These are phyloP conservation scores for Ustilago shanxiensis DNA, from an alignment of 1,284 basidiomycete species.

Conservation along the genomic window DNA sequence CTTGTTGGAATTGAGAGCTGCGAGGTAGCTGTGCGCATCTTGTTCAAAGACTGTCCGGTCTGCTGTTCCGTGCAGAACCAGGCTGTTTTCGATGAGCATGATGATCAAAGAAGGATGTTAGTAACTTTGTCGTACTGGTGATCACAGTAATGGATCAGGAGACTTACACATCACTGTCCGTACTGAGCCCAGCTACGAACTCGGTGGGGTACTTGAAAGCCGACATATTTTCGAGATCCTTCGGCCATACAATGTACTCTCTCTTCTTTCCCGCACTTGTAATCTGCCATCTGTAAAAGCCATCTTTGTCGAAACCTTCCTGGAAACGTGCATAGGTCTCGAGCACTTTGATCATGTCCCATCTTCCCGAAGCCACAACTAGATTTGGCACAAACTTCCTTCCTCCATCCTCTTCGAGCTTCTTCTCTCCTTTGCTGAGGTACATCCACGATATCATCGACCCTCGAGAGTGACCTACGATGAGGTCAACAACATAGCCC, in stretches of 20 bases:
- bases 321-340: conserved; percentile 23
- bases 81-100: conserved; percentile 1
- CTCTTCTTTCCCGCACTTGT: conserved; percentile 46
- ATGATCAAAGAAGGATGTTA: too few species aligned
- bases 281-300: conserved; percentile 53
- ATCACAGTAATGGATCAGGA: not conserved
- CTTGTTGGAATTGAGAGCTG: conserved; percentile 20
- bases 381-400: conserved; percentile 21
- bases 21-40: conserved; percentile 43
- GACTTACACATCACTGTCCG: conserved; percentile 35
- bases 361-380: conserved; percentile 21
- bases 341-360: conserved; percentile 19
- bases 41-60: conserved; percentile 40
- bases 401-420: conserved; percentile 8
- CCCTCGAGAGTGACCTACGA: conserved; percentile 37
- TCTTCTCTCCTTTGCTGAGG: conserved; percentile 12
- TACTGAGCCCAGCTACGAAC: conserved; percentile 23
- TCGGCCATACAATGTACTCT: conserved; percentile 36
- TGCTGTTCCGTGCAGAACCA: conserved; percentile 49
- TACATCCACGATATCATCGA: conserved; percentile 41
- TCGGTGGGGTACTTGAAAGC: conserved; percentile 18
- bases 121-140: too few species aligned
- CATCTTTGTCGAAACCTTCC: conserved; percentile 33
- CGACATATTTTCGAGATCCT: conserved; percentile 40
- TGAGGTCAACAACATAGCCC: conserved; percentile 22